Evolutionary conservation across 352 stramenopile genomes (phyloP), one percentile per base, ranked within the genome.

Genomic region (Pelagophyceae sp.): DNA sequence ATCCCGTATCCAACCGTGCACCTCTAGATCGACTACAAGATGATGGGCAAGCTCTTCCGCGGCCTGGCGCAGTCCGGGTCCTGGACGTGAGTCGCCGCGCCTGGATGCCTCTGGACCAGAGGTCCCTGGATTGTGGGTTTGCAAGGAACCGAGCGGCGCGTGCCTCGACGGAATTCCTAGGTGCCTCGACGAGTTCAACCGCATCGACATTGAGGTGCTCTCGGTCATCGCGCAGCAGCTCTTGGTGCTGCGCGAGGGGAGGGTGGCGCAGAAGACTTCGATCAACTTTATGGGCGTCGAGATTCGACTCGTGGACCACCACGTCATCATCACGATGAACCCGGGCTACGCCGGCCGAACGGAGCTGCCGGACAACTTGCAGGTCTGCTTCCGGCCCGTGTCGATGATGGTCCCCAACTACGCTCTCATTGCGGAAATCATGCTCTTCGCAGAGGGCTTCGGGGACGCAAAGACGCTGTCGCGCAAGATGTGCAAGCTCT

Each of bases 121-220:
- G n/a, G n/a, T n/a, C 17, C 50, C 50, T 60, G 15, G 15, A 15
- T 60, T 25, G 25, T 60, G 17, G 17, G 50, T 60, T 60, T n/a
- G n/a, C n/a, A n/a, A n/a, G n/a, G n/a, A n/a, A n/a, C n/a, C n/a
- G n/a, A n/a, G n/a, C n/a, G n/a, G n/a, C n/a, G n/a, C n/a, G 50
- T 60, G 25, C 15, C 50, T 60, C 25, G 17, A 60, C 25, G 50
- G 50, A 15, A 25, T 60, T 25, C 15, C 17, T 25, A 60, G 50
- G 19, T 96, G 91, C 77, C 82, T 98, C 32, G 93, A 97, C 58
- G 93, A 97, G 76, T 97, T 98, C 75, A 97, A 97, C 76, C 90
- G 93, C 0, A 97, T 98, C 33, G 89, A 96, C 76, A 85, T 96
- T 37, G 90, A 92, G 19, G 92, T 96, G 67, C 82, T 97, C 5